Evolutionary conservation across 371 early-diverging fungal species (phyloP), one percentile per base, ranked within the genome.

Genomic region (Mucor velutinosus): DNA sequence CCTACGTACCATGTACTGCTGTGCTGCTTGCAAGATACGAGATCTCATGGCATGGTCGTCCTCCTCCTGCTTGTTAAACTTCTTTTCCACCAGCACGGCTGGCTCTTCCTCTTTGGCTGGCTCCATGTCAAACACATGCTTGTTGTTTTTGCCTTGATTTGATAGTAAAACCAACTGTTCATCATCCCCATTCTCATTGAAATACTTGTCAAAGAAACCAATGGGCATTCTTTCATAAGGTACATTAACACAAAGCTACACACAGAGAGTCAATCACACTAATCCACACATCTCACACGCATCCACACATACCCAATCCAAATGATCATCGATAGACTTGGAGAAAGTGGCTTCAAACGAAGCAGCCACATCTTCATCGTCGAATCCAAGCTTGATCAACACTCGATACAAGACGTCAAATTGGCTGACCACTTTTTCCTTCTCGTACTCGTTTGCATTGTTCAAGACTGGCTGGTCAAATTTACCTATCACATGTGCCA

Each of bases 141-240:
- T 55, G 27, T 21, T 33, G 49, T 21, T 7, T 23, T 12, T 25
- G 29, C 59, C 15, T 49, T 25, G 17, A 29, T 62, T 65, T 23
- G 65, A 58, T 23, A 53, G 23, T 32, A 49, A n/a, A 4, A 55
- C 63, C n/a, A 61, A 12, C 21, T 39, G 51, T 0, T 55, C 55
- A 15, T 62, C 29, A 53, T 53, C 53, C 0, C 58, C 62, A 0
- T 65, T 74, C 25, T 89, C 87, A 29, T 80, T 83, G 62, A 81
- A 88, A 6, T 83, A 71, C 45, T 87, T 88, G 58, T 88, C 89
- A 29, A 75, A 80, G 58, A 86, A 87, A 29, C 87, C 87, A 29
- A 81, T 56, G 0, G 89, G 89, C 61, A 89, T 78, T 51, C 81
- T 76, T 25, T 88, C 88, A 51, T 85, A 82, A 47, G 86, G 84